These are phyloP conservation scores for Lepiota brunneoincarnata DNA, from an alignment of 768 basidiomycete species.

Conservation along the genomic window DNA sequence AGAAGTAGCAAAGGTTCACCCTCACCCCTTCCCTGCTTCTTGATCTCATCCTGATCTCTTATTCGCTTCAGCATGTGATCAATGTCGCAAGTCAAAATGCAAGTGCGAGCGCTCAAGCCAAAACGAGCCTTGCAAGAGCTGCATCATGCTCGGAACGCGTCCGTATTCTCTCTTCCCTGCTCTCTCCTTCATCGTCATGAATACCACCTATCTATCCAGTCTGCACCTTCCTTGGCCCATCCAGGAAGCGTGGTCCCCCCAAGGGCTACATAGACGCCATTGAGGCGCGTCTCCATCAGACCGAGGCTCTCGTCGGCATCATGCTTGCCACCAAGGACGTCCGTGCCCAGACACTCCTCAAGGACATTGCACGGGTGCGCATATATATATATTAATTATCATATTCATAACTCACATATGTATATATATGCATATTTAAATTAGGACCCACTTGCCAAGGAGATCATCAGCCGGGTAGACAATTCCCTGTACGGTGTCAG, in stretches of 20 bases:
- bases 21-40: conserved; percentile 1
- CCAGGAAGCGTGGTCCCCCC: conserved; percentile 83
- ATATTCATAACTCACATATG: conserved; percentile 3
- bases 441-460: conserved; percentile 75
- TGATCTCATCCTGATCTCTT: conserved; percentile 2
- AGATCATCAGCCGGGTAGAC: conserved; percentile 82
- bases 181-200: neutral
- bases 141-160: conserved; percentile 72
- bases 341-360: conserved; percentile 42
- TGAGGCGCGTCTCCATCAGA: conserved; percentile 86
- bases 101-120: conserved; percentile 73
- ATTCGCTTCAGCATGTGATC: conserved; percentile 66
- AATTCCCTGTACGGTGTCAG: conserved; percentile 75
- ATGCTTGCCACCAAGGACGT: conserved; percentile 52
- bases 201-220: conserved; percentile 34
- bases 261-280: conserved; percentile 96
- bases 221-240: conserved; percentile 78
- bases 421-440: conserved; percentile 16
- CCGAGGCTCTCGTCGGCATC: conserved; percentile 85
- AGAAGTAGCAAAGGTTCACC: conserved; percentile 73
- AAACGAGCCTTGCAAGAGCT: conserved; percentile 72
- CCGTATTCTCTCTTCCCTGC: conserved; percentile 22
- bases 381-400: conserved; percentile 4
- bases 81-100: conserved; percentile 87
- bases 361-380: conserved; percentile 50